Base-by-base conservation (phyloP, 2,329 filamentous ascomycete genomes). In the Epichloe sylvatica region DNA sequence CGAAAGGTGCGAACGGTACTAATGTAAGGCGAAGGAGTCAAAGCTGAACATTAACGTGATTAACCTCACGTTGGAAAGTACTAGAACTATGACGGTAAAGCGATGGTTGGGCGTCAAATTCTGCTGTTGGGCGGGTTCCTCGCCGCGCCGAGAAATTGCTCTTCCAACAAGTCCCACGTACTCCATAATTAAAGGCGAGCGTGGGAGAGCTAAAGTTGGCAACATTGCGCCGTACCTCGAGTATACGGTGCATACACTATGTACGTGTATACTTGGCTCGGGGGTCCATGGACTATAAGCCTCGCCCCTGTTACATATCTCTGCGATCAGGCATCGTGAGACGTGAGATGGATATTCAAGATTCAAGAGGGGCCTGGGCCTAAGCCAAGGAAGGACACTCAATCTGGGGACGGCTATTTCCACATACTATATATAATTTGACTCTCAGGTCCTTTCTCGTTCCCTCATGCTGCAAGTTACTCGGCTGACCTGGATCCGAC, bases 191-290 rank as follows among this genome's bases (percentile, higher is more conserved):
- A 5, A 8, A n/a, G 17, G 33, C 30, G 9, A 49, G 25, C 35
- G 19, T 39, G 15, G 25, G 25, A 45, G 30, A 41, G 37, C 37
- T 50, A 11, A 30, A 50, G 21, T 23, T 46, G 7, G 17, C 19
- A 30, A 11, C 40, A 38, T 21, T 11, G 30, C 33, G 30, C 19
- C 33, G 25, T 37, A 11, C 30, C 30, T 12, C 38, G 46, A 9
- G 37, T 30, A 49, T 41, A 46, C 30, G 43, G 48, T 50, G 30
- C 36, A 40, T 42, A 30, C 37, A 34, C 19, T 50, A 37, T 41
- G 36, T 35, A 40, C 36, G 9, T 35, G 15, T 33, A 34, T 47
- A 34, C 37, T 5, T 19, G 7, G 9, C 12, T 40, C 40, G 9
- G 23, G 37, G 33, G 43, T 36, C 21, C 33, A 43, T 41, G 33